Conservation (phyloP, 192 early-diverging fungal species). For the Spizellomyces sp. region DNA sequence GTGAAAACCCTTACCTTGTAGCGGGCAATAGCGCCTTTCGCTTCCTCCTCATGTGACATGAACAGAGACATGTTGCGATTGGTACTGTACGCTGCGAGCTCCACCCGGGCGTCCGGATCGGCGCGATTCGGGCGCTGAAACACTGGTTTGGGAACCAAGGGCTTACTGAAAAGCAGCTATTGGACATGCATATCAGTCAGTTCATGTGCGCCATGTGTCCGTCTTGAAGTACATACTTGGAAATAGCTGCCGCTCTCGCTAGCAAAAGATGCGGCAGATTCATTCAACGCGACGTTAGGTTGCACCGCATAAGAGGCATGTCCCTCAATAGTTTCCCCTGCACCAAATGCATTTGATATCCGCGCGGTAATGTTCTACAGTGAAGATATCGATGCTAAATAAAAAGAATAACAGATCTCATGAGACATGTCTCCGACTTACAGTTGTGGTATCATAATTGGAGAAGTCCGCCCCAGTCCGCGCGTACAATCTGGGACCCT, state of each 20-base stretch:
- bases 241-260: slow-evolving; percentile 69
- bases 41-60: slow-evolving; percentile 75
- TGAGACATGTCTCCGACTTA: slow-evolving; percentile 29
- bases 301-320: slow-evolving; percentile 74
- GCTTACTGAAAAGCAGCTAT: slow-evolving; percentile 19
- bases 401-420: background rate
- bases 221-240: slow-evolving; percentile 36
- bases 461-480: slow-evolving; percentile 90
- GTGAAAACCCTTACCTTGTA: slow-evolving; percentile 48
- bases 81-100: slow-evolving; percentile 67
- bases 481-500: slow-evolving; percentile 71
- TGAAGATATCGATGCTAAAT: background rate
- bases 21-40: slow-evolving; percentile 58
- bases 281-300: slow-evolving; percentile 34
- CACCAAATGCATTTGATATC: slow-evolving; percentile 86
- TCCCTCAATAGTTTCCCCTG: slow-evolving; percentile 77
- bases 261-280: slow-evolving; percentile 30
- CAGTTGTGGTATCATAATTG: slow-evolving; percentile 85
- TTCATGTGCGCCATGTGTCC: background rate
- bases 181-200: slow-evolving; percentile 3
- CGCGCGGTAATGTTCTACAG: slow-evolving; percentile 66
- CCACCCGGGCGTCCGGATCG: slow-evolving; percentile 68
- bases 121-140: slow-evolving; percentile 73
- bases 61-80: slow-evolving; percentile 64
- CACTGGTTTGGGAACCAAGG: slow-evolving; percentile 23